Percentiles rank a stretch among this genome's conserved stretches.
These are phyloP conservation scores for Entelexis paramagnoliae DNA, from an alignment of 1,139 yeast species.

Conservation along the genomic window DNA sequence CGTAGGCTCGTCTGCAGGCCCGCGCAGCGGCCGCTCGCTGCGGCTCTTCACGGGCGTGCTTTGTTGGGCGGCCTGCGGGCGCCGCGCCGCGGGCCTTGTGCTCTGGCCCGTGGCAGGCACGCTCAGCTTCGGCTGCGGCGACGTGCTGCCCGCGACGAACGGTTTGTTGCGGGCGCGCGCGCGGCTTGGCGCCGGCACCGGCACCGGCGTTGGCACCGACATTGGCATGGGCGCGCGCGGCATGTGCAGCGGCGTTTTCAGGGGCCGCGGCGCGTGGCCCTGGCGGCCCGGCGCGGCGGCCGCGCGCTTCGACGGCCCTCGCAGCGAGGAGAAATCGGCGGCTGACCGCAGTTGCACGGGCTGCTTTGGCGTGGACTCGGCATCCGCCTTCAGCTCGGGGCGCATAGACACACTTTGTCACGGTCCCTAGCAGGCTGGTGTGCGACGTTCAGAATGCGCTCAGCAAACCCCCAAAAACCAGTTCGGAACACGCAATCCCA, in stretches of 20 bases:
- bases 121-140: constrained; percentile 1
- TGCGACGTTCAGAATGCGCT: no score
- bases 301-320: background rate
- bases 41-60: background rate
- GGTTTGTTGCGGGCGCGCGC: background rate
- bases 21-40: no score
- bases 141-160: background rate
- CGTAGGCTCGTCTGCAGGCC: no score
- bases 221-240: background rate
- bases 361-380: background rate
- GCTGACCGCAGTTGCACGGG: background rate
- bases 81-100: no score
- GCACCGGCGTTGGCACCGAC: no score
- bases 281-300: background rate
- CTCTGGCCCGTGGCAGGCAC: background rate
- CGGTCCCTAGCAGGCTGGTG: no score
- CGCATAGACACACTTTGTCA: background rate
- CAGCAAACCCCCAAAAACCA: no score
- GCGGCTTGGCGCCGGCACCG: no score
- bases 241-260: background rate
- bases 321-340: background rate
- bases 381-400: background rate
- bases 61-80: no score
- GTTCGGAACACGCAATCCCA: no score
- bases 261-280: background rate